Base-by-base conservation (phyloP, 2,329 filamentous ascomycete genomes). In the Diaporthe vaccinii region DNA sequence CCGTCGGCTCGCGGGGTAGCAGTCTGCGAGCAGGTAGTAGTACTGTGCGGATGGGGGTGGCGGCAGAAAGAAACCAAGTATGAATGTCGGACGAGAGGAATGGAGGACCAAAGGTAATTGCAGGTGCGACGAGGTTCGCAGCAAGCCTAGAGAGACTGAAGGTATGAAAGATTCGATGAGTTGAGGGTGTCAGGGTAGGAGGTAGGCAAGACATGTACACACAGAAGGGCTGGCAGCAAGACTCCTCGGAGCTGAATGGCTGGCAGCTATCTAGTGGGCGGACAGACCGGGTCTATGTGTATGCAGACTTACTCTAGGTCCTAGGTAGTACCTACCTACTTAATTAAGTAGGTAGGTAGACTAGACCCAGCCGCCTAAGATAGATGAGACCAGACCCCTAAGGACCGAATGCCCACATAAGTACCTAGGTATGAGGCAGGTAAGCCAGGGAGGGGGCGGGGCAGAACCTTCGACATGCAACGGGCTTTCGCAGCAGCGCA, bases 1-100 rank as follows among this genome's bases (percentile, higher is more conserved):
- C 53, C 20, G 53, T n/a, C 36, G 55, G 51, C 58, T 55, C 51
- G 72, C 74, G 75, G 67, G 72, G 72, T 72, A 72, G 67, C 49
- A 49, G 59, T 55, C 39, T 46, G 15, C 25, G n/a, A 61, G 34
- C 49, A 12, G 12, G 51, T 8, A 61, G 57, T n/a, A 53, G 49
- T 22, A 15, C 17, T 36, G 28, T 36, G 22, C n/a, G 28, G 25
- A 25, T 31, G 31, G n/a, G 55, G 39, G 31, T 34, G 22, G 20
- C 46, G 28, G 39, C 46, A 44, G 31, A 20, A 20, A 68, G 12
- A 46, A 36, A 34, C 28, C 20, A 22, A 25, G 2, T 46, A 31
- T 49, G 41, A 51, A 31, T n/a, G 28, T 20, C 28, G 20, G 41
- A 20, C 17, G 20, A 36, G 28, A n/a, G 36, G 25, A 12, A 22